Percentiles rank a stretch among this genome's conserved stretches.
These are phyloP conservation scores for Eucalyptus pauciflora DNA, from an alignment of 345 rosid genomes.

Conservation along the genomic window DNA sequence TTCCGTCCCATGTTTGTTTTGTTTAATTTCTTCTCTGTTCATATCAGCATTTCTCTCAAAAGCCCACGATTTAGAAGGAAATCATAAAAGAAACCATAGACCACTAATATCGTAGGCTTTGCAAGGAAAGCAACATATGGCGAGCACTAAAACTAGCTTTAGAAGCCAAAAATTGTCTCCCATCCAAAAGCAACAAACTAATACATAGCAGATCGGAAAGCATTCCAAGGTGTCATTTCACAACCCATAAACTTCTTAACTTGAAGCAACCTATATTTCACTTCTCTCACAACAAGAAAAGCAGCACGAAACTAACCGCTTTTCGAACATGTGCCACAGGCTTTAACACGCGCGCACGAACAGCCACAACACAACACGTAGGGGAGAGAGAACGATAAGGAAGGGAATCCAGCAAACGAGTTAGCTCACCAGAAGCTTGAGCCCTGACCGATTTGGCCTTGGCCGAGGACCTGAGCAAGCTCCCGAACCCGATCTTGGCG, in stretches of 20 bases:
- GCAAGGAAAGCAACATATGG: neutral
- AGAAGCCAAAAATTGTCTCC: neutral
- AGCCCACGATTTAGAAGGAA: neutral
- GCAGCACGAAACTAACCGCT: neutral
- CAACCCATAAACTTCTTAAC: neutral
- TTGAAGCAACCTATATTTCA: neutral
- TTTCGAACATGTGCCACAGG: neutral
- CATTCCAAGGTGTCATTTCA: neutral
- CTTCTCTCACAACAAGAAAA: neutral
- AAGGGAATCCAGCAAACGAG: neutral
- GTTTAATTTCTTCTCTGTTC: neutral
- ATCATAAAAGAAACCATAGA: neutral
- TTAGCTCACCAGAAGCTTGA: conserved; percentile 58
- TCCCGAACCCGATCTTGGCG: conserved; percentile 18
- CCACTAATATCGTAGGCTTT: neutral
- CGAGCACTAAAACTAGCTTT: neutral
- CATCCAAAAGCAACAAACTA: neutral
- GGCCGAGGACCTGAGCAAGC: conserved; percentile 24
- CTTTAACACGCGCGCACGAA: neutral
- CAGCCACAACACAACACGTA: neutral
- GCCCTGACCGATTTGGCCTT: conserved; percentile 54
- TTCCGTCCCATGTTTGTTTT: neutral
- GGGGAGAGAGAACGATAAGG: neutral
- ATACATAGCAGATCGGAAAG: neutral
- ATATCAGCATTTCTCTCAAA: neutral